Evolutionary conservation across 2,329 filamentous ascomycete genomes (phyloP), one percentile per base, ranked within the genome.

Genomic region (Apiospora phragmitis): DNA sequence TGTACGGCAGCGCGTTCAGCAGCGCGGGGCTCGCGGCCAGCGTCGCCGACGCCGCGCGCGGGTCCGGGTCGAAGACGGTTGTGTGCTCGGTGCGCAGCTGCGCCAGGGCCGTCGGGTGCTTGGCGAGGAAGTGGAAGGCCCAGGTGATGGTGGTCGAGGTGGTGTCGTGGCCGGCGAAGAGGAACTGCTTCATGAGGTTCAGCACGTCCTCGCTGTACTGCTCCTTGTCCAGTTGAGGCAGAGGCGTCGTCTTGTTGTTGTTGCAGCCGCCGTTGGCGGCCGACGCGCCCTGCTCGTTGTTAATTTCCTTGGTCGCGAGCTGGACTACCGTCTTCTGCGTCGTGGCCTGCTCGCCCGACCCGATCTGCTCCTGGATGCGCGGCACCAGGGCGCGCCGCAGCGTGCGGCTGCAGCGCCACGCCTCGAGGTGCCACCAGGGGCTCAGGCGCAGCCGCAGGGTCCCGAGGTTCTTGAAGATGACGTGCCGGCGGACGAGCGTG

Each of bases 1-100:
- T 87, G 74, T 87, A 89, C 1, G 82, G 80, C 11, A 89, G 80
- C 42, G 82, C 78, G 76, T 85, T 87, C 69, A 89, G 79, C 6
- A 85, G 79, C 47, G 80, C 74, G 0, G 85, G 83, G 29, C 84
- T 77, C 4, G 79, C 71, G 35, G 79, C 75, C 16, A 89, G 78
- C 32, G 80, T 75, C 1, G 76, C 73, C 41, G 80, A 81, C 0
- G 80, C 79, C 4, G 77, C 75, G 6, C 78, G 74, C 16, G 79
- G 75, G 62, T 84, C 80, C 0, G 81, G 71, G 11, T 85, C 84
- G 67, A 89, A 85, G 18, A 89, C 80, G 0, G 77, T 75, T 32
- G 77, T 72, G 45, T 76, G 75, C 70, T 79, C 77, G 3, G 68
- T 72, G n/a, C 77, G 72, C 5, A 78, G 71, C 14, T 43, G 69